These are phyloP conservation scores for Penicillium sp. DNA, from an alignment of 2,329 filamentous ascomycete species.

Conservation along the genomic window DNA sequence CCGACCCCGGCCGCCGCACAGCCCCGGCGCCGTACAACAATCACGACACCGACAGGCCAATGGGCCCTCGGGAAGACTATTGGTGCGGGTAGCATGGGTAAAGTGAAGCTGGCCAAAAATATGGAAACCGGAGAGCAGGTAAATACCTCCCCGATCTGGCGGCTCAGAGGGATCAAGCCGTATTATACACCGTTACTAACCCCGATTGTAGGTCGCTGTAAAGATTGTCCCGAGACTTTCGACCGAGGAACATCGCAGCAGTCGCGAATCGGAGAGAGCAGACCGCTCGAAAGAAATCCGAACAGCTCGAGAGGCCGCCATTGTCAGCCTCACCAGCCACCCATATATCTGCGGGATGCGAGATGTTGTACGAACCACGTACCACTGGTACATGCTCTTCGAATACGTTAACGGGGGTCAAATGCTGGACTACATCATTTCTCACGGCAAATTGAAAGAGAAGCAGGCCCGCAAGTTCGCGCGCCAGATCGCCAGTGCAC, in stretches of 20 bases:
- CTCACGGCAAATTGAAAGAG: slow-evolving; percentile 93
- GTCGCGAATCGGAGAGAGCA: slow-evolving; percentile 77
- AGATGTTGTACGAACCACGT: slow-evolving; percentile 91
- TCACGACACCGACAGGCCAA: slow-evolving; percentile 84
- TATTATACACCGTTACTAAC: slow-evolving; percentile 1
- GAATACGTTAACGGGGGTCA: slow-evolving; percentile 98
- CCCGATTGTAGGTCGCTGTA: slow-evolving; percentile 70
- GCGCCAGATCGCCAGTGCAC: slow-evolving; percentile 90
- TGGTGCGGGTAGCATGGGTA: slow-evolving; percentile 97
- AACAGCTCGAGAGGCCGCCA: slow-evolving; percentile 91
- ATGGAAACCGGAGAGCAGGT: slow-evolving; percentile 89
- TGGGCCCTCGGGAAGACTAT: slow-evolving; percentile 97
- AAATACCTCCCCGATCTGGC: slow-evolving; percentile 30
- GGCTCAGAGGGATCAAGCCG: background rate
- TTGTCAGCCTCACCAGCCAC: slow-evolving; percentile 89
- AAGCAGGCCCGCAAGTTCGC: slow-evolving; percentile 98
- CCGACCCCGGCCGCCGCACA: slow-evolving; percentile 37
- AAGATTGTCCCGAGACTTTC: slow-evolving; percentile 94
- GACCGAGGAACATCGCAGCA: slow-evolving; percentile 73
- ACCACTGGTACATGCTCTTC: slow-evolving; percentile 99
- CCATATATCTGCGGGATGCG: slow-evolving; percentile 95
- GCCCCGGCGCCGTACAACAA: slow-evolving; percentile 68
- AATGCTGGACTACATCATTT: slow-evolving; percentile 99
- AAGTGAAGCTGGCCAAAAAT: slow-evolving; percentile 93
- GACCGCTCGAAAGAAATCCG: slow-evolving; percentile 96